phyloP scores from a whole-genome alignment of 2,329 filamentous ascomycete species.

The Sphaerulina vaccinii region DNA sequence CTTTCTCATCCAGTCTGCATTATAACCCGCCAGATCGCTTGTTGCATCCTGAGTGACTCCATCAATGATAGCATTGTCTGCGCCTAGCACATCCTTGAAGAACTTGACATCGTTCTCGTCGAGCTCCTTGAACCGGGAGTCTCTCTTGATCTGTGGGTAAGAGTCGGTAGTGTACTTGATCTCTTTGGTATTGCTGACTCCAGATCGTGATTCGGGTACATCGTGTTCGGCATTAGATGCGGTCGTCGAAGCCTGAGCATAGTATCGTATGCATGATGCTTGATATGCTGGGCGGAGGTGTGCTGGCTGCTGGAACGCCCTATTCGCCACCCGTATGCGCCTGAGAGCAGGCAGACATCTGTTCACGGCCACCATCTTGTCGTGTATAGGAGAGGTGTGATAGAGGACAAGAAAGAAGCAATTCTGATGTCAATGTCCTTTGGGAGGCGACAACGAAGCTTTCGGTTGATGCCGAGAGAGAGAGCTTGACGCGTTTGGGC shows the following conservation, averaged over 20 bases:
- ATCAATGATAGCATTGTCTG: slow-evolving; percentile 77
- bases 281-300: slow-evolving; percentile 31
- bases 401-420: slow-evolving; percentile 4
- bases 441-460: slow-evolving; percentile 2
- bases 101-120: slow-evolving; percentile 75
- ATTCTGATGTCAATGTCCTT: slow-evolving; percentile 2
- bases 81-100: slow-evolving; percentile 79
- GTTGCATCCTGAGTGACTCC: slow-evolving; percentile 70
- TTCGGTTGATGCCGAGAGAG: slow-evolving; percentile 4
- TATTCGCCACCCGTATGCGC: slow-evolving; percentile 35
- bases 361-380: slow-evolving; percentile 28
- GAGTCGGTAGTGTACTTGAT: slow-evolving; percentile 81
- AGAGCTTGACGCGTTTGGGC: slow-evolving; percentile 7
- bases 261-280: slow-evolving; percentile 8
- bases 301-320: slow-evolving; percentile 31
- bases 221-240: slow-evolving; percentile 34
- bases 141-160: slow-evolving; percentile 79
- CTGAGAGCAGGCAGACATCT: slow-evolving; percentile 32
- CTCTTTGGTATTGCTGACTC: slow-evolving; percentile 37
- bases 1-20: slow-evolving; percentile 98
- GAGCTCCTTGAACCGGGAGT: slow-evolving; percentile 70
- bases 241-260: slow-evolving; percentile 33
- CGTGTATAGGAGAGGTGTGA: not conserved
- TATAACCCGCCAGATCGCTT: slow-evolving; percentile 87
- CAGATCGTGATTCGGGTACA: slow-evolving; percentile 30